phyloP scores from a whole-genome alignment of 2,329 filamentous ascomycete genomes.

The Cordyceps javanica region DNA sequence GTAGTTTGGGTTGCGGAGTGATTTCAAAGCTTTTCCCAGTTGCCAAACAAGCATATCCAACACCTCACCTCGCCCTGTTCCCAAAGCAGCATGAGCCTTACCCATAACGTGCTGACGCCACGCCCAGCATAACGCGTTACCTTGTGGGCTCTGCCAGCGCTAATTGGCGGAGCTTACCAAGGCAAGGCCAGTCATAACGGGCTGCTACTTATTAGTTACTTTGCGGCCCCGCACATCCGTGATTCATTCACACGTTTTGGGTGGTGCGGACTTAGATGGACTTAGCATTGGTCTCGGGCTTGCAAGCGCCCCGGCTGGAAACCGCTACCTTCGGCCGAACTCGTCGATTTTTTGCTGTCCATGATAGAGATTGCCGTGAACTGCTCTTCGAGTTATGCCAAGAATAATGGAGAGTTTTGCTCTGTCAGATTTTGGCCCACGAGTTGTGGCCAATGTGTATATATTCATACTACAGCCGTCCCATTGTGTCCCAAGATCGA shows the following conservation, averaged over 20 bases:
- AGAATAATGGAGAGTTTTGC: too few species aligned
- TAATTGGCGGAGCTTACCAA: background rate
- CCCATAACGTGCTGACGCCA: conserved; percentile 1
- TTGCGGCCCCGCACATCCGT: conserved; percentile 6
- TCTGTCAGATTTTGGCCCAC: too few species aligned
- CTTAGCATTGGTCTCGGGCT: conserved; percentile 3
- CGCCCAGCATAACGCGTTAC: conserved; percentile 8
- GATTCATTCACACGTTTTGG: background rate
- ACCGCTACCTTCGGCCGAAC: background rate
- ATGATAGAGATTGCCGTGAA: background rate
- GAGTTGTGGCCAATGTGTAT: too few species aligned
- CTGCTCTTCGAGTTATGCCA: too few species aligned
- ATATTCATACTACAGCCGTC: too few species aligned
- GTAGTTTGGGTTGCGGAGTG: background rate
- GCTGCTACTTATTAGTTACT: too few species aligned
- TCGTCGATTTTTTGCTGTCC: background rate
- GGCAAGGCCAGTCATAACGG: background rate
- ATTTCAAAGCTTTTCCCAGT: background rate
- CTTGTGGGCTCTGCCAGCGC: background rate
- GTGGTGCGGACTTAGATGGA: conserved; percentile 8
- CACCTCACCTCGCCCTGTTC: background rate
- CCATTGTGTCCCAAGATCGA: too few species aligned
- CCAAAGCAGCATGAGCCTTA: background rate
- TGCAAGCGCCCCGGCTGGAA: background rate
- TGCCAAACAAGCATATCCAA: background rate